Evolutionary conservation across 2,329 filamentous ascomycete species (phyloP), one percentile per base, ranked within the genome.

Genomic region (Metarhizium anisopliae): DNA sequence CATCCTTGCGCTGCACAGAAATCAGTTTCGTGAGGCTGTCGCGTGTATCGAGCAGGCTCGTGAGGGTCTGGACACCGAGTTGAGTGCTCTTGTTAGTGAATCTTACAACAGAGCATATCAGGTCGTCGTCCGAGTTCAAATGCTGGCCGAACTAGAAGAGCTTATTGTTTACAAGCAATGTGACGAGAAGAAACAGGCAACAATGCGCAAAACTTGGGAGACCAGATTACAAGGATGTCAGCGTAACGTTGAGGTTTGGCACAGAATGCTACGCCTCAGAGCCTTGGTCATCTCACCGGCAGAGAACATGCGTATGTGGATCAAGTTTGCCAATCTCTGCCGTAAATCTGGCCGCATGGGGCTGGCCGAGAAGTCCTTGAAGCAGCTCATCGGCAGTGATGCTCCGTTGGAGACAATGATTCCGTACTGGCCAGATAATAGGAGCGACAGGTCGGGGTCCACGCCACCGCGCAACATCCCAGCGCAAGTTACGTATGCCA

Each of bases 281-380:
- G 89, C 91, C 20, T 79, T 99, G 53, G 94, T 99, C 57, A 93
- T 97, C 59, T 86, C 86, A 0, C 93, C 95, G 0, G 84, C 84
- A 38, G 92, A 99, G 69, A 96, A 96, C 66, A 90, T 95, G 78
- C 89, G 95, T 65, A 99, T 99, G 91, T 96, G 92, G 85, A 97
- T 99, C 77, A 99, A 99, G 69, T 99, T 96, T 69, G 90, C 94
- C 65, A 99, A 97, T 65, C 83, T 99, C 6, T 99, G 95, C 72
- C 89, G 95, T 65, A 99, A 99, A 72, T 96, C 93, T 49, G 89
- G 90, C 56, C 87, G 94, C 35, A 92, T 93, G 79, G 93, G 94
- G 10, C 81, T 99, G 51, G 94, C 94, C 1, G 94, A 99, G 73
- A 95, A 96, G 73, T 95, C 92, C 11, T 76, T 99, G 54, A 92